These are phyloP conservation scores for Tolypocladium tropicale DNA, from an alignment of 2,329 filamentous ascomycete species.

Conservation along the genomic window DNA sequence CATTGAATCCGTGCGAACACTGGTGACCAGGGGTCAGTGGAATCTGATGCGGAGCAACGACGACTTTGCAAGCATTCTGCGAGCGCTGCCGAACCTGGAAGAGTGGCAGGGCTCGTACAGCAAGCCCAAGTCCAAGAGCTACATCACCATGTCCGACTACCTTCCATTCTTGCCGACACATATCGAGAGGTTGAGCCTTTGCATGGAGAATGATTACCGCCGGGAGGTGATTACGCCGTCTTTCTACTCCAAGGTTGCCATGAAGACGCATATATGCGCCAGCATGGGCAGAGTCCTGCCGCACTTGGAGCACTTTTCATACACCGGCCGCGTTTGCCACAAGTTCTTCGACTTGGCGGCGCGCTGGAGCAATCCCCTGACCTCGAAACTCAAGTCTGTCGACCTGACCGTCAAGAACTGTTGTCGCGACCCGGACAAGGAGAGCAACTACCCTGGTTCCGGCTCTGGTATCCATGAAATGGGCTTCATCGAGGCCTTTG, in stretches of 20 bases:
- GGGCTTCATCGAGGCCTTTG: slow-evolving; percentile 62
- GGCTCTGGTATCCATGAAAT: slow-evolving; percentile 63
- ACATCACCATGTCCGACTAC: slow-evolving; percentile 57
- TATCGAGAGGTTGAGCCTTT: slow-evolving; percentile 55
- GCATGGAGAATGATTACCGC: slow-evolving; percentile 61
- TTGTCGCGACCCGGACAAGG: slow-evolving; percentile 46
- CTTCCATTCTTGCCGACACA: slow-evolving; percentile 46
- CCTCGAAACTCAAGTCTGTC: slow-evolving; percentile 49
- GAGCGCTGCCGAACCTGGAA: slow-evolving; percentile 54
- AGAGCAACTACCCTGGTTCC: slow-evolving; percentile 46
- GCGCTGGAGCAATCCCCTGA: slow-evolving; percentile 35
- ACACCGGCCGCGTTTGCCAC: slow-evolving; percentile 62
- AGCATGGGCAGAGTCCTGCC: slow-evolving; percentile 51
- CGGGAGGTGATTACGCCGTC: slow-evolving; percentile 50
- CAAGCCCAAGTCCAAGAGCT: slow-evolving; percentile 65
- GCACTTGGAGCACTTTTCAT: slow-evolving; percentile 56
- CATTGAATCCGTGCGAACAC: slow-evolving; percentile 49
- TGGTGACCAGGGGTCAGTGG: slow-evolving; percentile 68
- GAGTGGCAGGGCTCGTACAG: slow-evolving; percentile 56
- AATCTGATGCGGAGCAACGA: slow-evolving; percentile 56
- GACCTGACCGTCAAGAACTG: slow-evolving; percentile 68
- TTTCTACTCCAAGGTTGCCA: slow-evolving; percentile 50
- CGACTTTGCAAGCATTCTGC: slow-evolving; percentile 53
- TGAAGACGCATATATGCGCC: slow-evolving; percentile 54
- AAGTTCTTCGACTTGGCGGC: slow-evolving; percentile 54